phyloP scores from a whole-genome alignment of 2,329 filamentous ascomycete species.

The Ascomycota sp. region DNA sequence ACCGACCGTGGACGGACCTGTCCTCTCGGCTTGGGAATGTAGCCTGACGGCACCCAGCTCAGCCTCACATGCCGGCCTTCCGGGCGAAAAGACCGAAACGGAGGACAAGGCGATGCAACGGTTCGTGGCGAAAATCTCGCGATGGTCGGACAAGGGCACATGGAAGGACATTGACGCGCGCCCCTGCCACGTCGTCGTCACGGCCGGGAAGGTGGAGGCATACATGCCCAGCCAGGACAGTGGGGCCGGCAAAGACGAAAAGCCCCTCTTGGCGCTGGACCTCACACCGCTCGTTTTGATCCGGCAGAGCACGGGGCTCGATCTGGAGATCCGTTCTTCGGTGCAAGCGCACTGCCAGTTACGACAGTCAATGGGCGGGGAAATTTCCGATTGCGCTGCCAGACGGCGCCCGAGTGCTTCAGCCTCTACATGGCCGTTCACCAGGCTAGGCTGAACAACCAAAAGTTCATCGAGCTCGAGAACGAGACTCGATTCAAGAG shows the following conservation, averaged over 20 bases:
- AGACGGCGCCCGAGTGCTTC: constrained; percentile 57
- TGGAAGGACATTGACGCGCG: constrained; percentile 38
- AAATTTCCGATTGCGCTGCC: constrained; percentile 81
- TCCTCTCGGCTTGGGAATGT: constrained; percentile 27
- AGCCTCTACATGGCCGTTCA: constrained; percentile 75
- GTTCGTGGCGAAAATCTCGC: constrained; percentile 34
- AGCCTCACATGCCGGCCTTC: constrained; percentile 47
- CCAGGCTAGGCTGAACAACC: constrained; percentile 74
- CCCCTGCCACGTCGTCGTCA: constrained; percentile 33
- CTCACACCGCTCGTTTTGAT: constrained; percentile 83
- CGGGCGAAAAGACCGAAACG: constrained; percentile 22
- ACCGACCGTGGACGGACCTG: constrained; percentile 14
- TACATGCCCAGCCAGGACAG: no score
- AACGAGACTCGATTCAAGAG: constrained; percentile 53
- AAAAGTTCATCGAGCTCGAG: constrained; percentile 56
- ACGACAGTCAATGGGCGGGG: constrained; percentile 34
- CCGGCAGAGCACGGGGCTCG: constrained; percentile 74
- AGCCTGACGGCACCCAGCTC: constrained; percentile 66
- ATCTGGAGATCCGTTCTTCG: constrained; percentile 83
- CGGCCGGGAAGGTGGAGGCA: constrained; percentile 23
- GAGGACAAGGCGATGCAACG: constrained; percentile 24
- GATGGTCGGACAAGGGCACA: constrained; percentile 38
- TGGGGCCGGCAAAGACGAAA: constrained; percentile 11
- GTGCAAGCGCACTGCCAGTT: constrained; percentile 54
- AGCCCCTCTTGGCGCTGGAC: constrained; percentile 49